Base-by-base conservation (phyloP, 2,329 filamentous ascomycete species). In the Ascocoryne sarcoides region DNA sequence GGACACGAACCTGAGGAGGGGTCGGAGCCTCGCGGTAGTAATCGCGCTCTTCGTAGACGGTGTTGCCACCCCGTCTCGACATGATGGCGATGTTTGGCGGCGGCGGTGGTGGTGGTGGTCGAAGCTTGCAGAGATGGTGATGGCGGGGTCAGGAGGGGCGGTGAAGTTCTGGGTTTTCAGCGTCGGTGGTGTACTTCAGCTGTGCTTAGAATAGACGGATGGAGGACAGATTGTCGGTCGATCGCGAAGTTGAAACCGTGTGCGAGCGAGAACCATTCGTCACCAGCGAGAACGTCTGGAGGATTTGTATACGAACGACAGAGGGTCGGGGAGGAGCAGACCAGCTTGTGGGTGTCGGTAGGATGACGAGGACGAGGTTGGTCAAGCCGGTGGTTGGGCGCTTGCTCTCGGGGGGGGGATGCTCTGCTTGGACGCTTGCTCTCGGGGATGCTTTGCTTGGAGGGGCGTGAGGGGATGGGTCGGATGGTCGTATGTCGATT, bases 21-120 rank as follows among this genome's bases (percentile, higher is more conserved):
- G 23, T 7, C 7, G 23, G 23, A 26, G 41, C 40, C 32, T 49
- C 48, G 18, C 53, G 50, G 32, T 55, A 55, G 37, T 50, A 54
- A 32, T 55, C 51, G 32, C 49, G 48, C 32, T 57, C 55, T 30
- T 57, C 52, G 36, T 44, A 42, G 17, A 43, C 29, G 39, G 46
- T 21, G 17, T 43, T 37, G n/a, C n/a, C n/a, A 21, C 44, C 48
- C 31, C 43, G 39, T 19, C 42, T 36, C 26, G 46, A 49, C 43
- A 45, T 45, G 36, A 33, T 29, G 32, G 16, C 16, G 30, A n/a
- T n/a, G n/a, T n/a, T n/a, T n/a, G n/a, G n/a, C n/a, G n/a, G n/a
- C n/a, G n/a, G n/a, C n/a, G n/a, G n/a, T n/a, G n/a, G n/a, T n/a
- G n/a, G n/a, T n/a, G n/a, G n/a, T n/a, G n/a, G n/a, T n/a, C n/a